These are phyloP conservation scores for Pharus latifolius DNA, from an alignment of 176 grass and related monocot genomes.

Conservation along the genomic window DNA sequence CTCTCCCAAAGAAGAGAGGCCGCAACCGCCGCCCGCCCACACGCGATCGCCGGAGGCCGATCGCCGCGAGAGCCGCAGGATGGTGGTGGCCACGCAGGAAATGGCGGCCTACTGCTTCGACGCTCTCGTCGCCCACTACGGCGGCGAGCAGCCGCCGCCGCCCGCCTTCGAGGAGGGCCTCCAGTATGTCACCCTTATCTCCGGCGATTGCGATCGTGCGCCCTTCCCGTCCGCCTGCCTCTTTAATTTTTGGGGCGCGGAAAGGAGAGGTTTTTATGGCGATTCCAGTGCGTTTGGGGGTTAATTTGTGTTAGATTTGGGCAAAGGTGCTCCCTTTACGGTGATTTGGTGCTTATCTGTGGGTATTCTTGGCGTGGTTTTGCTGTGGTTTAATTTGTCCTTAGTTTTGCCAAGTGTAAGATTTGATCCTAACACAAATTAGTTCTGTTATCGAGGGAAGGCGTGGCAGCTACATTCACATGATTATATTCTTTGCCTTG, in stretches of 20 bases:
- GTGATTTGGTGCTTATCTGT: neutral
- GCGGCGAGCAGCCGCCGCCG: conserved; percentile 49
- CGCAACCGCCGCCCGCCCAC: neutral
- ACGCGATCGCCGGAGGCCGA: neutral
- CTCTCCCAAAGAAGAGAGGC: conserved; percentile 3
- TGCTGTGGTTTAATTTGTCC: neutral
- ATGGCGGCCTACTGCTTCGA: conserved; percentile 98
- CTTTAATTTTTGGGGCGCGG: neutral
- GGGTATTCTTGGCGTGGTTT: neutral
- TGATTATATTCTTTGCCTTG: neutral
- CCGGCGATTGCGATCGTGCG: neutral
- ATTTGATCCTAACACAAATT: neutral
- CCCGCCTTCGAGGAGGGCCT: conserved; percentile 85
- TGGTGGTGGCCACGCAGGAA: conserved; percentile 88
- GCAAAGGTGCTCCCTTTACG: neutral
- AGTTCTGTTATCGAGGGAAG: neutral
- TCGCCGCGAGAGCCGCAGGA: neutral
- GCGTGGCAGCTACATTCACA: neutral
- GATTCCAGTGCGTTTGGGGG: neutral
- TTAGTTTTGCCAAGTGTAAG: neutral
- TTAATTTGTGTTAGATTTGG: conserved; percentile 24
- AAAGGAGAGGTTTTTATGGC: neutral
- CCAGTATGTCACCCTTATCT: conserved; percentile 45
- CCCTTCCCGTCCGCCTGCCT: no score
- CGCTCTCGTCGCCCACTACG: conserved; percentile 85